Conservation (phyloP, 257 asterid genomes). For the Solanum tarapatanum region DNA sequence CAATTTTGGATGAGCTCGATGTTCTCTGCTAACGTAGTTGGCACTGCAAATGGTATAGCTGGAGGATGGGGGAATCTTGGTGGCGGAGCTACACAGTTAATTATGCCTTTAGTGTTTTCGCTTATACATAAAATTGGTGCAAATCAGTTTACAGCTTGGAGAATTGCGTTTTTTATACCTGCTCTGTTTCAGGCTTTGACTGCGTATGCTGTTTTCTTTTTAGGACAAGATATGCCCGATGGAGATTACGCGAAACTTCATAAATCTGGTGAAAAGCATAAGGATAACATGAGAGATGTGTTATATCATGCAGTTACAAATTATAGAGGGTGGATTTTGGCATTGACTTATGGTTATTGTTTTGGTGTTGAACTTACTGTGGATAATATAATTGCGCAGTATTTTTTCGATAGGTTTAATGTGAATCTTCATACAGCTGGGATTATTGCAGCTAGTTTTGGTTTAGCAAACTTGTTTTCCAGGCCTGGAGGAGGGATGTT, state of each 20-base stretch:
- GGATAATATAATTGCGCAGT: slow-evolving; percentile 79
- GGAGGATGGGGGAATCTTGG: slow-evolving; percentile 99
- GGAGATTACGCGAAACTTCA: slow-evolving; percentile 58
- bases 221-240: slow-evolving; percentile 79
- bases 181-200: slow-evolving; percentile 55
- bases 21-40: slow-evolving; percentile 51
- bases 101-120: slow-evolving; percentile 62
- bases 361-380: slow-evolving; percentile 75
- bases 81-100: slow-evolving; percentile 78
- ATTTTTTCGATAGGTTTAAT: slow-evolving; percentile 63
- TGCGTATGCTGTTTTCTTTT: slow-evolving; percentile 54
- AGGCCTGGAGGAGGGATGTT: slow-evolving; percentile 77
- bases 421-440: slow-evolving; percentile 75
- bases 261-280: slow-evolving; percentile 58
- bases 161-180: slow-evolving; percentile 68
- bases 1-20: slow-evolving; percentile 95
- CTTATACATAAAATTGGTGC: slow-evolving; percentile 40
- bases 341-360: slow-evolving; percentile 74
- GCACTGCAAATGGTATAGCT: slow-evolving; percentile 69
- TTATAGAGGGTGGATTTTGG: slow-evolving; percentile 76
- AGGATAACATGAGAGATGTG: slow-evolving; percentile 33
- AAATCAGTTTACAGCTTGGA: slow-evolving; percentile 58
- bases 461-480: slow-evolving; percentile 61
- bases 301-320: slow-evolving; percentile 31
- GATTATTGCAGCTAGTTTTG: slow-evolving; percentile 72